These are phyloP conservation scores for Lasiosphaeris hirsuta DNA, from an alignment of 495 filamentous ascomycete genomes.

Conservation along the genomic window DNA sequence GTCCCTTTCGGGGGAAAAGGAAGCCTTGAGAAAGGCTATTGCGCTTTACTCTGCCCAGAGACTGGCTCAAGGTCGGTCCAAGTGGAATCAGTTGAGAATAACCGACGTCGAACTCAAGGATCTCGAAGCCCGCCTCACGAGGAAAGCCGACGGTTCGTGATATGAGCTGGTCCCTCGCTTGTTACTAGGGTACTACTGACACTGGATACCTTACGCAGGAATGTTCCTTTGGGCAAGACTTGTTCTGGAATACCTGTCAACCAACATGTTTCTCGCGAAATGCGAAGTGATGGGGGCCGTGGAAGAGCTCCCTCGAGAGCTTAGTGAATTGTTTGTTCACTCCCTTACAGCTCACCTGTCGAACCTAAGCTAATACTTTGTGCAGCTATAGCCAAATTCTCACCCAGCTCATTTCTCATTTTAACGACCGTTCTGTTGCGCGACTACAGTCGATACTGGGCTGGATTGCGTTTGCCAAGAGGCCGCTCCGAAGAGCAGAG, in stretches of 20 bases:
- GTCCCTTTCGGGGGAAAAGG: background rate
- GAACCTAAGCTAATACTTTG: background rate
- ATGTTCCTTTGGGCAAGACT: conserved; percentile 37
- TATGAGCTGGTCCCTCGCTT: no score
- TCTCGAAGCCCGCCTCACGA: background rate
- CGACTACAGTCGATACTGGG: background rate
- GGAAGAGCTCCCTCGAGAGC: conserved; percentile 21
- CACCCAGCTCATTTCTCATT: background rate
- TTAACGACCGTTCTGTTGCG: background rate
- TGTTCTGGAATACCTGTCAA: conserved; percentile 29
- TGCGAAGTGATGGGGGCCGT: conserved; percentile 23
- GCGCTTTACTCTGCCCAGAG: background rate
- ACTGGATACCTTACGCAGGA: no score
- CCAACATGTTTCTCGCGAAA: conserved; percentile 29
- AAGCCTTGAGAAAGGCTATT: background rate
- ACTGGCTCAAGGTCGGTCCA: background rate
- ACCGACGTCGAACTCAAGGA: background rate
- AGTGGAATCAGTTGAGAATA: background rate
- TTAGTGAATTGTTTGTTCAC: conserved; percentile 26
- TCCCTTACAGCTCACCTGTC: no score
- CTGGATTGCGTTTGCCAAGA: conserved; percentile 1
- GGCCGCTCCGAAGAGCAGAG: background rate
- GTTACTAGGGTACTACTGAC: no score
- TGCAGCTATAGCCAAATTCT: background rate
- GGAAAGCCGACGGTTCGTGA: background rate